These are phyloP conservation scores for Rhizopus arrhizus DNA, from an alignment of 371 early-diverging fungal species.

Conservation along the genomic window DNA sequence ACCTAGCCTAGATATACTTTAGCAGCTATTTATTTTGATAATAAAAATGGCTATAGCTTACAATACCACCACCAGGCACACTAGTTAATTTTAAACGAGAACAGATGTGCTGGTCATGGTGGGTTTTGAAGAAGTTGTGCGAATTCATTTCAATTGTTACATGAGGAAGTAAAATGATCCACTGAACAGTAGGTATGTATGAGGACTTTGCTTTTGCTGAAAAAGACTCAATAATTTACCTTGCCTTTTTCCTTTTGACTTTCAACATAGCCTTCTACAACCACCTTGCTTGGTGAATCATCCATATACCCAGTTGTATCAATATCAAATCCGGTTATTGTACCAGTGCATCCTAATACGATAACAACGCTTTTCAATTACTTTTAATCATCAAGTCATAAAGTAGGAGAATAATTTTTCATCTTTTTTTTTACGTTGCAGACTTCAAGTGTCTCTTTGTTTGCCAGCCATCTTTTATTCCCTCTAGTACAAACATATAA, in stretches of 20 bases:
- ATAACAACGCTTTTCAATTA: conserved; percentile 57
- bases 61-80: conserved; percentile 85
- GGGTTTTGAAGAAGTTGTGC: conserved; percentile 65
- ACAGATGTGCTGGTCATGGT: conserved; percentile 33
- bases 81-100: conserved; percentile 73
- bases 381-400: background rate
- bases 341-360: conserved; percentile 71
- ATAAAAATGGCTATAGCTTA: conserved; percentile 17
- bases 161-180: conserved; percentile 69
- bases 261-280: conserved; percentile 10
- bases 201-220: background rate
- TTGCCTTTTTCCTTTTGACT: background rate
- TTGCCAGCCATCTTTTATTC: conserved; percentile 39
- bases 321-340: conserved; percentile 76
- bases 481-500: conserved; percentile 19
- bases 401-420: background rate
- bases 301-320: conserved; percentile 82
- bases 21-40: background rate
- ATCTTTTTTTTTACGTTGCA: conserved; percentile 56
- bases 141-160: conserved; percentile 55
- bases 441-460: conserved; percentile 39
- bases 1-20: conserved; percentile 51
- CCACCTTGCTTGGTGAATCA: conserved; percentile 55
- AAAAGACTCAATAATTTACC: background rate
- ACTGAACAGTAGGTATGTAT: conserved; percentile 34